A percentile compares a stretch with the other conserved stretches of the same genome.
Evolutionary conservation across 2,329 filamentous ascomycete genomes (phyloP).

Genomic region (Penicillium sclerotiorum): DNA sequence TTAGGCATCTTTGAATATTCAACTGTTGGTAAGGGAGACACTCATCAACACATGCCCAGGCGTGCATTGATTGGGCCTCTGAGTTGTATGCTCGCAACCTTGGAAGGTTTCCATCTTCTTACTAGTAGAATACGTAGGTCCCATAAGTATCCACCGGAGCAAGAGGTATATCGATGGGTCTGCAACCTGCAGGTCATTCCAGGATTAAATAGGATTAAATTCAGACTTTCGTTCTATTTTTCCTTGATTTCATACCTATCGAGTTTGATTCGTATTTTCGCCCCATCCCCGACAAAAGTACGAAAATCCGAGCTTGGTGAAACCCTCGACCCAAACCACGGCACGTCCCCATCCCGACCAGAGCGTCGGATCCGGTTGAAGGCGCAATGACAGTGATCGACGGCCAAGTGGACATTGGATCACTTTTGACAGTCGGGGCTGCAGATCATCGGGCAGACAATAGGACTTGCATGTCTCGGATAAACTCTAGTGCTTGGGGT

Average conservation of each 20-base stretch:
- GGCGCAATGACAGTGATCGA: slow-evolving; percentile 17
- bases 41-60: too few species aligned
- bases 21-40: too few species aligned
- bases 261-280: background rate
- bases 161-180: background rate
- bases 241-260: background rate
- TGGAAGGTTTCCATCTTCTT: too few species aligned
- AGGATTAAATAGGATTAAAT: slow-evolving; percentile 1
- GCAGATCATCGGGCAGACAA: slow-evolving; percentile 21
- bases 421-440: slow-evolving; percentile 2
- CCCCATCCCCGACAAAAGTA: background rate
- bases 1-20: too few species aligned
- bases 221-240: background rate
- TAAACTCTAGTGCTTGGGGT: background rate
- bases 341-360: slow-evolving; percentile 24
- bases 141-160: background rate
- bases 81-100: too few species aligned
- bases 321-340: slow-evolving; percentile 10
- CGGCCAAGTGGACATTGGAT: background rate
- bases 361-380: slow-evolving; percentile 21
- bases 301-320: slow-evolving; percentile 1
- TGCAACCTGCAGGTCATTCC: slow-evolving; percentile 2
- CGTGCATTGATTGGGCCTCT: too few species aligned
- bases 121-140: background rate
- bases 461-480: slow-evolving; percentile 9